These are phyloP conservation scores for Fusarium domesticum DNA, from an alignment of 2,329 filamentous ascomycete genomes.

Conservation along the genomic window DNA sequence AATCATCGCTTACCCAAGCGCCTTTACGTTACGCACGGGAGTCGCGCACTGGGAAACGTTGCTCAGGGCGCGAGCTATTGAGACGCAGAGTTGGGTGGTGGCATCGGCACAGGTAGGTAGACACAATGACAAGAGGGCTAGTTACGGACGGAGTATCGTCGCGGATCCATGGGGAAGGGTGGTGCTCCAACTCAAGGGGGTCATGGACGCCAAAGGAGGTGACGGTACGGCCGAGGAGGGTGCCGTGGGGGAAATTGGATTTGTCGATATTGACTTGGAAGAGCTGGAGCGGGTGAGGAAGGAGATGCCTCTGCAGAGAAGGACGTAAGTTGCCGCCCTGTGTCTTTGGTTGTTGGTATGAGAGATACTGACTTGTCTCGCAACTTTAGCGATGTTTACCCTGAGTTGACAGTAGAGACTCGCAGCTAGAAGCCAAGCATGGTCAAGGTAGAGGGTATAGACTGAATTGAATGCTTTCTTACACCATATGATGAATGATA, in stretches of 20 bases:
- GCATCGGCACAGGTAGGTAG: slow-evolving; percentile 76
- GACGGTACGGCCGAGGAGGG: slow-evolving; percentile 35
- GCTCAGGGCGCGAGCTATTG: slow-evolving; percentile 77
- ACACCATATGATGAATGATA: no score
- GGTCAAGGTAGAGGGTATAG: no score
- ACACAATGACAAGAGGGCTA: slow-evolving; percentile 71
- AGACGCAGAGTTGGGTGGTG: slow-evolving; percentile 83
- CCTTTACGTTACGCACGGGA: slow-evolving; percentile 85
- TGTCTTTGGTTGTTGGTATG: no score
- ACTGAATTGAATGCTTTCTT: no score
- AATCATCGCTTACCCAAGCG: slow-evolving; percentile 80
- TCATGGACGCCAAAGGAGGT: slow-evolving; percentile 41
- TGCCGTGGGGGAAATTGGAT: slow-evolving; percentile 46
- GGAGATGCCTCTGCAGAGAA: slow-evolving; percentile 51
- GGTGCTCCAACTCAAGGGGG: slow-evolving; percentile 60
- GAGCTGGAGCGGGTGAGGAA: slow-evolving; percentile 47
- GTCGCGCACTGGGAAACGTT: slow-evolving; percentile 81
- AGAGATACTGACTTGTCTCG: background rate
- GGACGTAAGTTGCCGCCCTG: slow-evolving; percentile 49
- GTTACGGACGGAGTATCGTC: slow-evolving; percentile 83
- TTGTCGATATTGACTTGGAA: slow-evolving; percentile 53
- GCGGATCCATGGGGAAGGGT: slow-evolving; percentile 85
- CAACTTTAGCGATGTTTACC: slow-evolving; percentile 27
- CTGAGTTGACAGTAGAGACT: slow-evolving; percentile 14
- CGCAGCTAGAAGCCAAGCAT: background rate